Evolutionary conservation across 306 rosid species (phyloP).

Genomic region (Datisca glomerata): DNA sequence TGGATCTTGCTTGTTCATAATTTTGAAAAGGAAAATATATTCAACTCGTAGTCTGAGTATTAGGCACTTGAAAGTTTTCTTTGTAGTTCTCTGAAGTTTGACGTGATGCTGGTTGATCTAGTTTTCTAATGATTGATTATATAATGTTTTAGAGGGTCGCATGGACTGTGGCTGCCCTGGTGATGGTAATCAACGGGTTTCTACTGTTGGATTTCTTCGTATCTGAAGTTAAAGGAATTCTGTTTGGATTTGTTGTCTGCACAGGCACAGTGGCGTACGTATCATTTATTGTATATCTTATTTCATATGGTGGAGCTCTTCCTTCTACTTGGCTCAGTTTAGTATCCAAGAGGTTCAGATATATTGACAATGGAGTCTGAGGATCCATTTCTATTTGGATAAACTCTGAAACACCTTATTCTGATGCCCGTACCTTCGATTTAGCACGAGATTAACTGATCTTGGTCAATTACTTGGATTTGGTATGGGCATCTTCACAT

Average conservation of each 20-base stretch:
- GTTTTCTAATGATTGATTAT: no score
- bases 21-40: no score
- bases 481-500: no score
- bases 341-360: conserved; percentile 36
- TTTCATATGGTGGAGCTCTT: conserved; percentile 40
- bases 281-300: conserved; percentile 52
- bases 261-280: conserved; percentile 43
- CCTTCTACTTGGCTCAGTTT: conserved; percentile 37
- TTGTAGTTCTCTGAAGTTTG: no score
- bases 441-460: neutral
- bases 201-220: conserved; percentile 70
- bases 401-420: no score
- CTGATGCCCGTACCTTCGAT: neutral
- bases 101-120: neutral
- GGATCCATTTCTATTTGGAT: conserved; percentile 2
- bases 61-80: no score
- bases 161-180: conserved; percentile 91
- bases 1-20: no score
- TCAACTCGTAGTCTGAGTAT: no score
- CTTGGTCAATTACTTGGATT: neutral
- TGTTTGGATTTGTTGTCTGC: conserved; percentile 17
- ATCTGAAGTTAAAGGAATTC: conserved; percentile 49
- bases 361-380: conserved; percentile 22
- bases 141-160: conserved; percentile 43
- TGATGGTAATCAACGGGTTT: conserved; percentile 85